Conservation (phyloP, 2,329 filamentous ascomycete species). For the Herpotrichia juniperi region DNA sequence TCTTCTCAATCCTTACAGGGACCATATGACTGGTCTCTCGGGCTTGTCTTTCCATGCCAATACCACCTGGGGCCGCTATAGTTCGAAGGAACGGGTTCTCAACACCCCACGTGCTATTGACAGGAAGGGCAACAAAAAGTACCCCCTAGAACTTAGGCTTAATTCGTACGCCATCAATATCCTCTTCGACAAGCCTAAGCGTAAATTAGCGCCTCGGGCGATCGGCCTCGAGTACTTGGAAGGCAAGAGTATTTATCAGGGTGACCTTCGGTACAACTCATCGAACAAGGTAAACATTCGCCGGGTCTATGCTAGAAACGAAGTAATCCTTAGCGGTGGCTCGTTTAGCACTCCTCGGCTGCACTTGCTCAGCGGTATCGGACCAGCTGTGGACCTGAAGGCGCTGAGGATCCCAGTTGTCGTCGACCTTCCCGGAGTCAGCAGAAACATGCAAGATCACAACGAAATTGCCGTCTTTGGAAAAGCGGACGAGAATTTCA, state of each 20-base stretch:
- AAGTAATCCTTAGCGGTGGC: slow-evolving; percentile 45
- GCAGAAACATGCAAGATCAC: slow-evolving; percentile 68
- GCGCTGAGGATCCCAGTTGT: slow-evolving; percentile 59
- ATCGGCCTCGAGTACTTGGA: slow-evolving; percentile 52
- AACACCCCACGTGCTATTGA: too few species aligned
- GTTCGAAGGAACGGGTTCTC: slow-evolving; percentile 62
- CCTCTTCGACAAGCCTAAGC: slow-evolving; percentile 34
- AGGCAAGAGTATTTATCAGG: slow-evolving; percentile 50
- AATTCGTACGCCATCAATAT: slow-evolving; percentile 49
- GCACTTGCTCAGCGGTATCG: slow-evolving; percentile 67
- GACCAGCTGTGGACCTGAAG: slow-evolving; percentile 58
- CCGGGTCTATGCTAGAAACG: slow-evolving; percentile 42
- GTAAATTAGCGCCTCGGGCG: slow-evolving; percentile 32
- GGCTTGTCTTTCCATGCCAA: slow-evolving; percentile 63
- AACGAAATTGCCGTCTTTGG: slow-evolving; percentile 2
- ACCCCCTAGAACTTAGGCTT: slow-evolving; percentile 33
- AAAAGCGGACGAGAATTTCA: too few species aligned
- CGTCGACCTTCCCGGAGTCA: slow-evolving; percentile 64
- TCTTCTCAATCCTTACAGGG: slow-evolving; percentile 52
- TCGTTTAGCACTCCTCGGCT: slow-evolving; percentile 68
- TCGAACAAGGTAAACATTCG: slow-evolving; percentile 34
- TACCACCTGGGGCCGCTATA: slow-evolving; percentile 55
- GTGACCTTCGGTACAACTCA: slow-evolving; percentile 46
- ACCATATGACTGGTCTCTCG: slow-evolving; percentile 57
- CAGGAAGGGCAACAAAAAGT: slow-evolving; percentile 50